These are phyloP conservation scores for Neohortaea acidophila DNA, from an alignment of 495 filamentous ascomycete genomes.

Conservation along the genomic window DNA sequence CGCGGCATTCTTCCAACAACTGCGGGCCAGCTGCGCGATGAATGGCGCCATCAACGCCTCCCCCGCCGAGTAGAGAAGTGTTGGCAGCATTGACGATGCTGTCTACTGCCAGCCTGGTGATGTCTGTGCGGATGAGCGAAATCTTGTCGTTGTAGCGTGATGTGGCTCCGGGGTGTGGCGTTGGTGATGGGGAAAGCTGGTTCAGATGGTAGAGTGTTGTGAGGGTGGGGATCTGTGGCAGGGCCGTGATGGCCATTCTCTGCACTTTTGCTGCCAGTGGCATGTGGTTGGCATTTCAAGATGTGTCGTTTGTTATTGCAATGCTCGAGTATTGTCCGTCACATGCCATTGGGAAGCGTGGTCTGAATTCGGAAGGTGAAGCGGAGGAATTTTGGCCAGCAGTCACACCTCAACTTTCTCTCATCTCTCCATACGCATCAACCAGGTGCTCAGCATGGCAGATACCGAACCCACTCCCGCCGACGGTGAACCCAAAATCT, in stretches of 20 bases:
- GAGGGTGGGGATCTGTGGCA: conserved; percentile 17
- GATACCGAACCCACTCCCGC: conserved; percentile 1
- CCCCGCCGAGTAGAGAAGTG: conserved; percentile 58
- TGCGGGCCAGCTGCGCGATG: conserved; percentile 62
- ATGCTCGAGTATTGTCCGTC: too few relatives aligned
- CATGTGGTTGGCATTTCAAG: too few relatives aligned
- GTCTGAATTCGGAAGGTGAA: too few relatives aligned
- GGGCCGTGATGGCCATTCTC: conserved; percentile 8
- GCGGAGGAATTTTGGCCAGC: too few relatives aligned
- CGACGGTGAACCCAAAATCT: conserved; percentile 16
- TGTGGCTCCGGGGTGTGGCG: conserved; percentile 3
- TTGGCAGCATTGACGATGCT: conserved; percentile 94
- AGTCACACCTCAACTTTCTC: too few relatives aligned
- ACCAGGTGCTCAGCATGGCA: conserved; percentile 1
- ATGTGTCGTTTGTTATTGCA: too few relatives aligned
- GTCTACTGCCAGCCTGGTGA: conserved; percentile 65
- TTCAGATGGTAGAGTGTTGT: conserved; percentile 9
- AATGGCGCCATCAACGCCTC: conserved; percentile 61
- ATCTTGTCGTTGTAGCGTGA: conserved; percentile 48
- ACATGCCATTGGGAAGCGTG: too few relatives aligned
- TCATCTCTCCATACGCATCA: neutral
- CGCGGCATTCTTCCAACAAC: conserved; percentile 55
- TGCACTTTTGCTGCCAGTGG: neutral
- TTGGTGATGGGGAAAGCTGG: conserved; percentile 15
- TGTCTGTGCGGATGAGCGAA: conserved; percentile 57